These are phyloP conservation scores for Carex arenaria DNA, from an alignment of 202 grass and related monocot genomes.

Conservation along the genomic window DNA sequence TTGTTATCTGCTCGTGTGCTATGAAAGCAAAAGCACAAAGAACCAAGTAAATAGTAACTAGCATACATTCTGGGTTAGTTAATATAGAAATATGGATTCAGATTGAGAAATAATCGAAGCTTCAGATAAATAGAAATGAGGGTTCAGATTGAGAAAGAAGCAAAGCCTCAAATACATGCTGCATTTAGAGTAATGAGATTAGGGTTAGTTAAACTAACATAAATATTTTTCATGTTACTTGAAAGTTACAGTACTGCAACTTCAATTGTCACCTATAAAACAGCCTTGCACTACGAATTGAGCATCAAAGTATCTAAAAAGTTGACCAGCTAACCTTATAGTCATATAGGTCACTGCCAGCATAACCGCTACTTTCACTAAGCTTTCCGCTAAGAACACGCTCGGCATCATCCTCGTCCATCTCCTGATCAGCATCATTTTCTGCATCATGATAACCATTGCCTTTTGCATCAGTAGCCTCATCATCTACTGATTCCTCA, in stretches of 20 bases:
- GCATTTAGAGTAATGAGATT: not conserved
- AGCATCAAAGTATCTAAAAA: not conserved
- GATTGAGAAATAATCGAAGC: not conserved
- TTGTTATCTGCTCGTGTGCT: not conserved
- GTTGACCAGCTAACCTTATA: conserved; percentile 69
- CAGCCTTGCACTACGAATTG: conserved; percentile 4
- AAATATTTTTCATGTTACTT: not conserved
- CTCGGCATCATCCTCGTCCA: conserved; percentile 64
- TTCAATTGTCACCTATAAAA: not conserved
- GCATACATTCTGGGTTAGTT: not conserved
- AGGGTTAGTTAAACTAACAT: not conserved
- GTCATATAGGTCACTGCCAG: conserved; percentile 59
- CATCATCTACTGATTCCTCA: conserved; percentile 78
- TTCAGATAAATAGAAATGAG: not conserved
- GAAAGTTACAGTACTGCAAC: not conserved
- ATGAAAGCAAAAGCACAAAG: not conserved
- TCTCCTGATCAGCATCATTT: conserved; percentile 81
- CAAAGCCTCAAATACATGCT: not conserved
- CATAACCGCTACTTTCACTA: conserved; percentile 79
- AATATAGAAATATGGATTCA: not conserved
- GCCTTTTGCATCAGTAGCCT: conserved; percentile 57
- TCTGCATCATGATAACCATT: conserved; percentile 94
- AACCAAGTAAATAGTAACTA: not conserved
- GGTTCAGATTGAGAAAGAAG: not conserved
- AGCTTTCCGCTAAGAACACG: conserved; percentile 76